Evolutionary conservation across 2,329 filamentous ascomycete genomes (phyloP), one percentile per base, ranked within the genome.

Genomic region (Trichoderma simmonsii): DNA sequence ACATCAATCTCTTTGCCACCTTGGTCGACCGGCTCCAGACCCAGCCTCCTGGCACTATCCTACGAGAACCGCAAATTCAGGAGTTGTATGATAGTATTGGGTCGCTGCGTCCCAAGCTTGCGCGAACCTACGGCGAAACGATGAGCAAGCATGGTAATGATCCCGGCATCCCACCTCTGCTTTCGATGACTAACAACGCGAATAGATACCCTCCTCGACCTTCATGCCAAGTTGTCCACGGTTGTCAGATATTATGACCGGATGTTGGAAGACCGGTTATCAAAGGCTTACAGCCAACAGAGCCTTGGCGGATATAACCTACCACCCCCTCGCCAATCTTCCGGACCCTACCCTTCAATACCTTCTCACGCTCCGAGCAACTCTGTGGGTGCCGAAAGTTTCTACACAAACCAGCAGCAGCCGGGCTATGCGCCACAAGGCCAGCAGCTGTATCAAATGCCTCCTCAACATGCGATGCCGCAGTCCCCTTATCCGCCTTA

Each of bases 11-110:
- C 1, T 98, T 99, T 79, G 88, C 96, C 0, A 98, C 96, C 0
- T 84, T 99, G 48, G 96, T 99, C 12, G 96, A 99, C 79, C 90
- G 97, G 39, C 84, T 99, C 54, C 95, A 98, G 80, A 96, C 97
- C 72, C 96, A 99, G 78, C 93, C 96, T 0, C 95, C 95, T 0
- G 96, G 96, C 0, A 98, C 96, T 0, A 98, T 99, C 68, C 83
- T 99, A n/a, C 88, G 96, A 63, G 96, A 99, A 78, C 96, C 96
- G 2, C 96, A 98, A 80, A 98, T 99, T 65, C 96, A 99, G 81
- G 96, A 99, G 82, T 86, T 99, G 5, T 99, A 99, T 80, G 96
- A 98, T 79, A 97, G 95, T 77, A 98, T 99, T 77, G 94, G 95
- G n/a, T 88, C 94, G 18, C 84, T 99, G 74, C 89, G 96, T 64